Evolutionary conservation across 2,329 filamentous ascomycete genomes (phyloP), one percentile per base, ranked within the genome.

Genomic region (Sporothrix protearum): DNA sequence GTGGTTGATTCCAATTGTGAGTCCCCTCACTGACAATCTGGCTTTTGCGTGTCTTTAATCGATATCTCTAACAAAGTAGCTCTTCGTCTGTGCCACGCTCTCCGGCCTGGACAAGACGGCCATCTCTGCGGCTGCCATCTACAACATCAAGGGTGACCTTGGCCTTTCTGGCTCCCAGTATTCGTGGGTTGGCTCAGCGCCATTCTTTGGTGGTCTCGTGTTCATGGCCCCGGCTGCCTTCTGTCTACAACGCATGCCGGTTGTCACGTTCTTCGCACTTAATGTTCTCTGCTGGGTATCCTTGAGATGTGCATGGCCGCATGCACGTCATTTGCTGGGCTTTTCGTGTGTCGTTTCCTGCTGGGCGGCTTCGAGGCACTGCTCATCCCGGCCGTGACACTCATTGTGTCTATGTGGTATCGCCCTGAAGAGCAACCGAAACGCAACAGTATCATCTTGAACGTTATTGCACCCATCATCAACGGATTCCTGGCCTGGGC

Each of bases 391-490:
- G 75, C 75, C 16, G 74, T 76, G 33, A 76, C 75, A 5, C 61
- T 76, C 2, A 39, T 76, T 2, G 73, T 75, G 4, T 68, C 71
- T 33, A 75, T 75, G 74, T 76, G 74, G 74, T 76, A 76, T 59
- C 74, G 76, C 1, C 75, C 74, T 5, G 75, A 76, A 16, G 77
- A 77, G 73, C 76, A 77, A 68, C 78, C 75, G 9, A 74, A 72
- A 16, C 74, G 76, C 45, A 77, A 76, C 63, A 76, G 76, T 64
- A 76, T 77, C 61, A 76, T 75, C 51, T 73, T 76, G 68, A 76
- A 75, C 45, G 76, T 76, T 51, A 64, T 75, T 14, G 74, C 75
- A 3, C 75, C 76, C n/a, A 76, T 77, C 55, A 68, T 77, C 47
- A 76, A 76, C 57, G 76, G 76, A 3, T 71, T 77, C 42, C 39